Percentiles rank a stretch among this genome's conserved stretches.
Conservation (phyloP, 495 filamentous ascomycete genomes). For the Annulohypoxylon maeteangense region DNA sequence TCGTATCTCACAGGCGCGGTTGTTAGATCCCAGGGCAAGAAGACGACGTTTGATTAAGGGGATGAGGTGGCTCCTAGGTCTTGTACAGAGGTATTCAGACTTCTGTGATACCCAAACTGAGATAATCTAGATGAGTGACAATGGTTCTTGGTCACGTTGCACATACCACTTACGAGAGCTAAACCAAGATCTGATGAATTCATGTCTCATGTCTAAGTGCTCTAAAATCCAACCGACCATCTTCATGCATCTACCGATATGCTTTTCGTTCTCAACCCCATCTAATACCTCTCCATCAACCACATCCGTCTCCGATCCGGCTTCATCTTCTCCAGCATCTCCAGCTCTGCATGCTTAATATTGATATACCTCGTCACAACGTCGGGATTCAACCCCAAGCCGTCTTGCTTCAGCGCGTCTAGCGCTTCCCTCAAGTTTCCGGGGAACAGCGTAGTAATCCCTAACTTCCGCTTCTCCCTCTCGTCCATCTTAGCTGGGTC, state of each 20-base stretch:
- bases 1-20: slow-evolving; percentile 77
- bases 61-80: neutral
- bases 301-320: slow-evolving; percentile 62
- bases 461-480: slow-evolving; percentile 61
- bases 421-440: slow-evolving; percentile 64
- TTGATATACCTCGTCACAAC: slow-evolving; percentile 68
- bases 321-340: slow-evolving; percentile 57
- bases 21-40: slow-evolving; percentile 82
- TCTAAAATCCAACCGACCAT: neutral
- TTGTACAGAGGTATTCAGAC: neutral
- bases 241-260: neutral
- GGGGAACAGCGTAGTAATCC: slow-evolving; percentile 65
- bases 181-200: neutral
- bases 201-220: neutral
- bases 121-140: neutral
- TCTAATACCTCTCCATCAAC: slow-evolving; percentile 70
- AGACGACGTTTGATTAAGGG: slow-evolving; percentile 77
- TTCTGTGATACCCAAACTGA: neutral
- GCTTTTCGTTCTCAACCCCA: neutral
- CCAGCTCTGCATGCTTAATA: slow-evolving; percentile 68
- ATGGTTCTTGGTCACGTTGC: neutral
- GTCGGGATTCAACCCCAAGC: slow-evolving; percentile 60
- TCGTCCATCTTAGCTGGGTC: slow-evolving; percentile 63
- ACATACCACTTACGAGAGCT: neutral
- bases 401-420: slow-evolving; percentile 57